Evolutionary conservation across 805 yeast genomes (phyloP).

Genomic region (Lipomyces kockii): DNA sequence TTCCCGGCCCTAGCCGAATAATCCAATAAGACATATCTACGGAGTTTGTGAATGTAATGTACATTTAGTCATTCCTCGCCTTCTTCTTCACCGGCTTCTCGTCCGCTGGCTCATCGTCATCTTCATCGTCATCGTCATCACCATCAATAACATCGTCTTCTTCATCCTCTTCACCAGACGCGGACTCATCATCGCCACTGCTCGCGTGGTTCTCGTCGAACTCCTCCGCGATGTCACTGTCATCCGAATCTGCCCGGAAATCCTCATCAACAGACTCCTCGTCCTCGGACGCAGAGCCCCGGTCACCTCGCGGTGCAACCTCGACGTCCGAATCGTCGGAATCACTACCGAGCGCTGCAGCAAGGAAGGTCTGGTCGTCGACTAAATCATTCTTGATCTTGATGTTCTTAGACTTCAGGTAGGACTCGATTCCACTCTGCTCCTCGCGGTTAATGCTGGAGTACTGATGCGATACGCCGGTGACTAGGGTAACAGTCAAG

Average conservation of each 20-base stretch:
- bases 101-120: slow-evolving; percentile 30
- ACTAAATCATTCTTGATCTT: slow-evolving; percentile 86
- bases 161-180: slow-evolving; percentile 31
- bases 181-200: slow-evolving; percentile 40
- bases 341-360: slow-evolving; percentile 72
- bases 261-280: slow-evolving; percentile 78
- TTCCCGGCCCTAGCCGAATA: background rate
- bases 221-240: slow-evolving; percentile 81
- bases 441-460: slow-evolving; percentile 91
- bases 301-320: slow-evolving; percentile 49
- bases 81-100: slow-evolving; percentile 39
- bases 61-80: slow-evolving; percentile 24
- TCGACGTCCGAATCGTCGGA: slow-evolving; percentile 53
- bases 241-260: slow-evolving; percentile 63
- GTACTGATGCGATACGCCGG: slow-evolving; percentile 74
- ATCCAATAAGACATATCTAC: background rate
- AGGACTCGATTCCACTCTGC: slow-evolving; percentile 76
- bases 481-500: slow-evolving; percentile 73
- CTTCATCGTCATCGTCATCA: slow-evolving; percentile 16
- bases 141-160: slow-evolving; percentile 20
- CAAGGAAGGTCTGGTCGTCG: slow-evolving; percentile 80
- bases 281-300: slow-evolving; percentile 79
- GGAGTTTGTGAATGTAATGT: background rate
- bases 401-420: slow-evolving; percentile 75
- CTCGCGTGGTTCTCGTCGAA: slow-evolving; percentile 67